A percentile compares a stretch with the other conserved stretches of the same genome.
phyloP scores from a whole-genome alignment of 2,329 filamentous ascomycete species.

The Biscogniauxia sp. region DNA sequence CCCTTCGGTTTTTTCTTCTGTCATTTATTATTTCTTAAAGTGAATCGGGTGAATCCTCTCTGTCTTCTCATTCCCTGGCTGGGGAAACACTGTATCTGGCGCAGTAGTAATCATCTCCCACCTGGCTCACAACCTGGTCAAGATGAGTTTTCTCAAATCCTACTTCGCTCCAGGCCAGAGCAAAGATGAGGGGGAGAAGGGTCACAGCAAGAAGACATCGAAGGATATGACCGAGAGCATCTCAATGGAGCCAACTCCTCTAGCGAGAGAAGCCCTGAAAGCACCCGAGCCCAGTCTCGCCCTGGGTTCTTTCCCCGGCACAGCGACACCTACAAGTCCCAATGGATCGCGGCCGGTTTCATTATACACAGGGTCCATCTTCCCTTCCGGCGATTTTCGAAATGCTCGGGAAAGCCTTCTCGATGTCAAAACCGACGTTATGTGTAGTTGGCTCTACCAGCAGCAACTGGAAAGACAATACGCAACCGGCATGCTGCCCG shows the following conservation, averaged over 20 bases:
- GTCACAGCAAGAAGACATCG: constrained; percentile 16
- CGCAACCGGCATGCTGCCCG: constrained; percentile 35
- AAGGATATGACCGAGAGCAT: constrained; percentile 19
- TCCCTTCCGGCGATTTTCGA: constrained; percentile 39
- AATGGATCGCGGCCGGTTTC: constrained; percentile 24
- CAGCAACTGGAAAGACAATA: constrained; percentile 54
- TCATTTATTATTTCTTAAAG: neutral
- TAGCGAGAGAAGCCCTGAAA: constrained; percentile 5
- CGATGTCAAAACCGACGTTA: constrained; percentile 59
- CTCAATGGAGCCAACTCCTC: constrained; percentile 10
- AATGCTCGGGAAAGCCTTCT: constrained; percentile 44
- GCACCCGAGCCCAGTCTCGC: constrained; percentile 9
- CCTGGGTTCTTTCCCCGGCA: constrained; percentile 18
- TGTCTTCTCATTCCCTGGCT: constrained; percentile 4
- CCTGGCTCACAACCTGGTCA: constrained; percentile 7
- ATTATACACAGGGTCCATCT: constrained; percentile 30
- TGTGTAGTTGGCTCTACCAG: constrained; percentile 62
- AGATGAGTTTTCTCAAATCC: constrained; percentile 34
- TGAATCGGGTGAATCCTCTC: neutral
- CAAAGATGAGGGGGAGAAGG: constrained; percentile 22
- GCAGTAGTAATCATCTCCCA: constrained; percentile 11
- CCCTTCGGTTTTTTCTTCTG: neutral
- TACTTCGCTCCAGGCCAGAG: constrained; percentile 32
- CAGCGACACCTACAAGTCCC: constrained; percentile 18
- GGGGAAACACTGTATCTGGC: constrained; percentile 9